phyloP scores from a whole-genome alignment of 140 eudicot species.

The Cichorium intybus region DNA sequence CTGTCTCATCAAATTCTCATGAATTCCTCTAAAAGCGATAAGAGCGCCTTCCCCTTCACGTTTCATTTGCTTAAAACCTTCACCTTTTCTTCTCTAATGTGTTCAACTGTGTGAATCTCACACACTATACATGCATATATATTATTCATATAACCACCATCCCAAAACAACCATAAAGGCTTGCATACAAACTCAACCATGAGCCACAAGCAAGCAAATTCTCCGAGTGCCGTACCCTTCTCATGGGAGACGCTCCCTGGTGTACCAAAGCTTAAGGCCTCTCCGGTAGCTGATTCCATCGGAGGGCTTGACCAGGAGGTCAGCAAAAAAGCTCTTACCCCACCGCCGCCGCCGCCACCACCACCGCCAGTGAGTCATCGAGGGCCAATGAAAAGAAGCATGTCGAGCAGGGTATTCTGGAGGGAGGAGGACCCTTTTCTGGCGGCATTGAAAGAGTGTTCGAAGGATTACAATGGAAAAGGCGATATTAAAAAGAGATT shows the following conservation, averaged over 20 bases:
- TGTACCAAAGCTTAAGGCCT: conserved; percentile 36
- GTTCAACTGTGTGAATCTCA: conserved; percentile 7
- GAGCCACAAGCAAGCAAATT: conserved; percentile 32
- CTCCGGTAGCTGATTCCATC: conserved; percentile 10
- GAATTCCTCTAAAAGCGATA: conserved; percentile 26
- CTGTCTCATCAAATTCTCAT: conserved; percentile 35
- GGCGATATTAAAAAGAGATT: conserved; percentile 22
- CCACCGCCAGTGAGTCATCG: conserved; percentile 34
- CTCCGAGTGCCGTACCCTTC: conserved; percentile 42
- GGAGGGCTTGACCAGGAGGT: neutral
- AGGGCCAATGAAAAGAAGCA: conserved; percentile 32
- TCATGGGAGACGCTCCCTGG: conserved; percentile 73
- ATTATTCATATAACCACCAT: conserved; percentile 11
- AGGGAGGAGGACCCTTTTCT: conserved; percentile 55
- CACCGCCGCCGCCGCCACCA: conserved; percentile 21
- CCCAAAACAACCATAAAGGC: neutral
- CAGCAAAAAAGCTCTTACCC: neutral
- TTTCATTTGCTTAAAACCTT: conserved; percentile 38
- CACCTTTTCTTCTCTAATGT: conserved; percentile 13
- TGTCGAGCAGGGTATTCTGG: conserved; percentile 27
- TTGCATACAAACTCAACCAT: conserved; percentile 6
- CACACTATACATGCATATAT: conserved; percentile 18
- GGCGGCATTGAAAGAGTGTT: conserved; percentile 54
- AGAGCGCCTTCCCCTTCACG: conserved; percentile 33
- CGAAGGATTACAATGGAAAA: conserved; percentile 22